Evolutionary conservation across 768 basidiomycete species (phyloP).

Genomic region (Auricularia sp.): DNA sequence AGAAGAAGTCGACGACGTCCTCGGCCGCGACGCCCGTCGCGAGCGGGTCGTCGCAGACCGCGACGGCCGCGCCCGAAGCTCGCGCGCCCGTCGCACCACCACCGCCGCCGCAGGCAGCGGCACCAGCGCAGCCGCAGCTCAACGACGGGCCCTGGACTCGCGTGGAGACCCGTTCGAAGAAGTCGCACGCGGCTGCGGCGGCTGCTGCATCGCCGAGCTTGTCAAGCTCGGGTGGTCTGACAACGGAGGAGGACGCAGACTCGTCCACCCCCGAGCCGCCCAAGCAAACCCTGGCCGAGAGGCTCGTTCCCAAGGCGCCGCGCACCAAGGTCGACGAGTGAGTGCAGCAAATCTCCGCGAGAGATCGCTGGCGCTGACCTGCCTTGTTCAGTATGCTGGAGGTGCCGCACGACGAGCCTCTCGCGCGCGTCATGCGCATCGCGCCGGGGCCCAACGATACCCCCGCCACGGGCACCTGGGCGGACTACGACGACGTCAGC

Average conservation of each 20-base stretch:
- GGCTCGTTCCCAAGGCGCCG: conserved; percentile 49
- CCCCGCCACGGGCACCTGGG: conserved; percentile 60
- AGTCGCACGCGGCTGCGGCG: background rate
- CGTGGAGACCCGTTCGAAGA: background rate
- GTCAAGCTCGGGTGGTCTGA: background rate
- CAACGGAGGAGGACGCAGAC: background rate
- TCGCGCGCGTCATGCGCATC: conserved; percentile 64
- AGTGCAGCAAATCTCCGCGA: conserved; percentile 15
- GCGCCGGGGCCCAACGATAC: conserved; percentile 38
- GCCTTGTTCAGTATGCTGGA: conserved; percentile 47
- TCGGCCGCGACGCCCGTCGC: background rate
- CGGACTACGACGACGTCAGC: conserved; percentile 59
- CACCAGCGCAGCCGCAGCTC: background rate
- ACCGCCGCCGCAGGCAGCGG: background rate
- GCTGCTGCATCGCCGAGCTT: background rate
- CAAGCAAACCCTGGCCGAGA: conserved; percentile 46
- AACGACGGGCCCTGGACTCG: background rate
- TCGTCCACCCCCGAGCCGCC: conserved; percentile 4
- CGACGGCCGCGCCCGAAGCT: background rate
- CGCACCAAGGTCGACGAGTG: conserved; percentile 66
- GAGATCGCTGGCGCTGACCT: background rate
- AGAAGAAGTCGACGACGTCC: background rate
- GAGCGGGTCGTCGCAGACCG: background rate
- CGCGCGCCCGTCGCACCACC: background rate
- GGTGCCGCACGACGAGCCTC: conserved; percentile 39